Percentiles rank a stretch among this genome's conserved stretches.
phyloP scores from a whole-genome alignment of 1,139 yeast genomes.

The Arxiozyma slooffiae region DNA sequence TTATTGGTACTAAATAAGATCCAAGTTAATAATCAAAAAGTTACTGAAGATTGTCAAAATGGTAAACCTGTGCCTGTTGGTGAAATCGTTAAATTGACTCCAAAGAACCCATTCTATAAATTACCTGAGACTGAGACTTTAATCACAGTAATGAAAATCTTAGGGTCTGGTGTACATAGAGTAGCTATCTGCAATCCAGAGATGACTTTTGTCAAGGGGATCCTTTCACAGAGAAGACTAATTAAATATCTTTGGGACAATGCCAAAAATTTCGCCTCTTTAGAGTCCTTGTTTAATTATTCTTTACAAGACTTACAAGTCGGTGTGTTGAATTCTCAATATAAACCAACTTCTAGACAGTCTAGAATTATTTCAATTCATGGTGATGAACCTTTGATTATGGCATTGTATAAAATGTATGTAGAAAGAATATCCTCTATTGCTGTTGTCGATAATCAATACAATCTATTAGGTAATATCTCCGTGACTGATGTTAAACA shows the following conservation, averaged over 20 bases:
- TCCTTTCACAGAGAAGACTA: constrained; percentile 80
- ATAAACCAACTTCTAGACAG: constrained; percentile 27
- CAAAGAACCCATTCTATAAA: constrained; percentile 78
- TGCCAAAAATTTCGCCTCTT: constrained; percentile 70
- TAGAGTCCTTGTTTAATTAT: constrained; percentile 63
- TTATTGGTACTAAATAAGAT: constrained; percentile 64
- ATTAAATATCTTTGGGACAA: constrained; percentile 83
- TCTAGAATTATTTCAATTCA: constrained; percentile 58
- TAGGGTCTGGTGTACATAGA: constrained; percentile 91
- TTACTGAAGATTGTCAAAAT: constrained; percentile 29
- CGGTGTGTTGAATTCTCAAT: constrained; percentile 26
- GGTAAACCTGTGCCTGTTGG: constrained; percentile 31
- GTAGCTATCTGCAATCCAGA: constrained; percentile 64
- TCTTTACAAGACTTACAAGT: constrained; percentile 33
- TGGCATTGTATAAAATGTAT: constrained; percentile 81
- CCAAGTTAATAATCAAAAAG: constrained; percentile 31
- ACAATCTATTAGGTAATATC: constrained; percentile 76
- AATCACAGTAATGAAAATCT: constrained; percentile 66
- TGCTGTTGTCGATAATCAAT: constrained; percentile 81
- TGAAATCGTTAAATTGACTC: constrained; percentile 45
- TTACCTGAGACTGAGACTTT: constrained; percentile 61
- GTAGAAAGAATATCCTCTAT: constrained; percentile 74
- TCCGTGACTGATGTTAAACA: constrained; percentile 88
- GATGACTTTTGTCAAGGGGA: constrained; percentile 51
- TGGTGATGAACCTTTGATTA: constrained; percentile 80